A percentile compares a stretch with the other conserved stretches of the same genome.
Conservation (phyloP, 176 grass and related monocot species). For the Lolium multiflorum region DNA sequence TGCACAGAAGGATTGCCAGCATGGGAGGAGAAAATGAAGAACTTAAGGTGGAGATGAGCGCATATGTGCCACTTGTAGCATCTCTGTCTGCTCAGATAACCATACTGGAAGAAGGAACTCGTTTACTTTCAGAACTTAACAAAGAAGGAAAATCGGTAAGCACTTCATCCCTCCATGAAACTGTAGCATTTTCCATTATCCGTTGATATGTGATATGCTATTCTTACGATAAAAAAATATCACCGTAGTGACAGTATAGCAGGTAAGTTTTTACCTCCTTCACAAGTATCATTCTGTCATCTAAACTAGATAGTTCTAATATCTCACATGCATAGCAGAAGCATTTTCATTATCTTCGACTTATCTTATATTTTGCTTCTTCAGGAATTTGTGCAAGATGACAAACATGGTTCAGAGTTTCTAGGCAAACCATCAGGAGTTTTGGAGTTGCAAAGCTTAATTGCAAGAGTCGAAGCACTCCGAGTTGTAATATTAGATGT, state of each 20-base stretch:
- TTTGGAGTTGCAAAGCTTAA: conserved; percentile 57
- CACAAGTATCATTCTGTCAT: too few relatives aligned
- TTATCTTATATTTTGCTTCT: conserved; percentile 29
- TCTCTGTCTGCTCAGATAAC: conserved; percentile 55
- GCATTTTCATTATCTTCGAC: neutral
- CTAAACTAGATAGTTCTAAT: neutral
- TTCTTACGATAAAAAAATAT: neutral
- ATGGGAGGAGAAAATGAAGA: conserved; percentile 55
- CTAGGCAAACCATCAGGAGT: conserved; percentile 35
- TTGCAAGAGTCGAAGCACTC: conserved; percentile 64
- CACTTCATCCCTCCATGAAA: conserved; percentile 18
- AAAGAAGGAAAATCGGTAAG: conserved; percentile 52
- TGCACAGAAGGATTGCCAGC: conserved; percentile 50
- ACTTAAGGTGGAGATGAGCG: conserved; percentile 48
- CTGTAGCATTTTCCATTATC: conserved; percentile 30
- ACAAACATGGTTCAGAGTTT: conserved; percentile 9
- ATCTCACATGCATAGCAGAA: neutral
- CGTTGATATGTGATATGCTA: neutral
- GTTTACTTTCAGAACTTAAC: conserved; percentile 58
- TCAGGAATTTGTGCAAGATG: conserved; percentile 45
- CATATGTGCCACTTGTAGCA: conserved; percentile 48
- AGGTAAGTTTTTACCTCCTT: too few relatives aligned
- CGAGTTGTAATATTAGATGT: conserved; percentile 41
- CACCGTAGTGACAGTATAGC: neutral
- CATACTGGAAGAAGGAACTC: conserved; percentile 56